phyloP scores from a whole-genome alignment of 1,284 basidiomycete species.

The Irpex sp. region DNA sequence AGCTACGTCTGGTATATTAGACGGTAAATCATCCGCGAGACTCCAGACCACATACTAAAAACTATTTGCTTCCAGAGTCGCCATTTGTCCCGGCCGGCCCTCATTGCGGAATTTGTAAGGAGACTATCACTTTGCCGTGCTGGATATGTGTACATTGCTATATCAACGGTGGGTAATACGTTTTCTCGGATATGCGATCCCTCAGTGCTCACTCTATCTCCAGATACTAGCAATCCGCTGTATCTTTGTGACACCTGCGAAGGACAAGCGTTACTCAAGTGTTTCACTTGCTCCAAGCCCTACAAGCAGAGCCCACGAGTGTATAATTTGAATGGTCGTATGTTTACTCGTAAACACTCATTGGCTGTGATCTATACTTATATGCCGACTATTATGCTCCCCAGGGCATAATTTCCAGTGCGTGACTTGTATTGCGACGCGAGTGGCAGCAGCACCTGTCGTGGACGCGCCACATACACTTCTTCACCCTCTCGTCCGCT shows the following conservation, averaged over 20 bases:
- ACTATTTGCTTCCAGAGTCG: not conserved
- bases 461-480: not conserved
- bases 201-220: not conserved
- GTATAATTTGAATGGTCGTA: not conserved
- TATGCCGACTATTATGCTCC: not conserved
- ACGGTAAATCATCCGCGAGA: not conserved
- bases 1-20: too few species aligned
- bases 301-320: not conserved
- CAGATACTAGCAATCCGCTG: not conserved
- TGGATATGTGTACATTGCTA: constrained; percentile 18
- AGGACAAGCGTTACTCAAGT: not conserved
- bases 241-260: not conserved
- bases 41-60: not conserved
- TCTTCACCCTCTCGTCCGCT: not conserved
- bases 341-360: not conserved
- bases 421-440: not conserved
- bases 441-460: not conserved
- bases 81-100: not conserved
- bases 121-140: constrained; percentile 23
- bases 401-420: not conserved
- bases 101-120: constrained; percentile 2
- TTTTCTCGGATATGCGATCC: not conserved
- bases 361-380: not conserved
- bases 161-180: constrained; percentile 1
- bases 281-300: not conserved